phyloP scores from a whole-genome alignment of 2,329 filamentous ascomycete genomes.

The Celoporthe dispersa region DNA sequence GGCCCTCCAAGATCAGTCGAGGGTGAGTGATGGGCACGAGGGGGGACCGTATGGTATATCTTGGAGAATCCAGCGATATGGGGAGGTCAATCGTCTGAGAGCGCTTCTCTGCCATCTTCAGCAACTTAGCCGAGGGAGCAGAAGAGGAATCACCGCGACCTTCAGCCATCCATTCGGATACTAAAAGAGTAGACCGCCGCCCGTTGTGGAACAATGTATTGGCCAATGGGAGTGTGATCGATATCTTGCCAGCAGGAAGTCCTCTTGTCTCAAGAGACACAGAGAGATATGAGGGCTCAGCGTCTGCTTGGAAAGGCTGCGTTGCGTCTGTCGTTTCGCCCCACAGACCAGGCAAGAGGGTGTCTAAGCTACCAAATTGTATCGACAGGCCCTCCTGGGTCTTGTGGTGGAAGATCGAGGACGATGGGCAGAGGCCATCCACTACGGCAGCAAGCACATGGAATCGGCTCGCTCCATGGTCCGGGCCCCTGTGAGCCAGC shows the following conservation, averaged over 20 bases:
- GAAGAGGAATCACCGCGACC: not conserved
- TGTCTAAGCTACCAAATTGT: constrained; percentile 47
- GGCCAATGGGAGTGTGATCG: constrained; percentile 67
- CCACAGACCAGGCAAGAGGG: constrained; percentile 54
- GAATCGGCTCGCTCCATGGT: constrained; percentile 37
- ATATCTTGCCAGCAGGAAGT: constrained; percentile 33
- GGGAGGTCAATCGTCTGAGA: constrained; percentile 17
- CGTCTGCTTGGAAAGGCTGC: constrained; percentile 39
- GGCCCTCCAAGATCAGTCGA: constrained; percentile 64
- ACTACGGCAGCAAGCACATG: constrained; percentile 58
- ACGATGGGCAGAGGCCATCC: constrained; percentile 53
- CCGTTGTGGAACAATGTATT: constrained; percentile 77
- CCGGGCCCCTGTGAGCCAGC: not conserved
- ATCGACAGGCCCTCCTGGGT: constrained; percentile 55
- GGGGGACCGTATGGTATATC: constrained; percentile 38
- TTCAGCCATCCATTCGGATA: constrained; percentile 23
- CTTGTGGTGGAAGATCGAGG: constrained; percentile 33
- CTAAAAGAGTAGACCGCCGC: constrained; percentile 31
- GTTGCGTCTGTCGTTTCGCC: constrained; percentile 9
- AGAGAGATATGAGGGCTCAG: constrained; percentile 45
- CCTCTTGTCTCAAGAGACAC: constrained; percentile 43
- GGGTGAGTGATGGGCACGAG: constrained; percentile 67
- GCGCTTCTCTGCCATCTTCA: constrained; percentile 15
- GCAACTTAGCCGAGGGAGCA: constrained; percentile 3
- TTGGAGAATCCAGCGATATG: not conserved